Evolutionary conservation across 805 yeast species (phyloP), one percentile per base, ranked within the genome.

Genomic region (Yamadazyma olivae): DNA sequence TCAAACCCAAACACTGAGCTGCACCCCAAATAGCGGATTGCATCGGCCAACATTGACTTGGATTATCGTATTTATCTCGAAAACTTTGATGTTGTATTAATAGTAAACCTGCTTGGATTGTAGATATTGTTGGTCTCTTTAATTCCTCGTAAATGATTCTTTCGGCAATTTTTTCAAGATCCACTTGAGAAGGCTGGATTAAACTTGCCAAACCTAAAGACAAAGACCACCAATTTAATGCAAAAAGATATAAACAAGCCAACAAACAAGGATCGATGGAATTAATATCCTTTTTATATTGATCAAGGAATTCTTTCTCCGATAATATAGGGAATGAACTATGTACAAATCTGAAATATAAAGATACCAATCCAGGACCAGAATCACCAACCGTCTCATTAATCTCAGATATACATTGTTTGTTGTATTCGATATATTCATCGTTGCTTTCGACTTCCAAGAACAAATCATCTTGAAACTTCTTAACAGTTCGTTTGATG

Each of bases 171-270:
- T 57, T 56, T 45, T 65, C 54, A 15, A 67, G 56, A 15, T 51
- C 43, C 5, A 72, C 74, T 6, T 77, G 79, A 52, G 86, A 83
- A 0, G 96, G 97, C 45, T 84, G 83, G 0, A 87, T 79, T 35
- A 74, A 77, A 17, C 83, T 78, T 30, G 85, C 74, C 32, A 90
- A 65, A 42, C 75, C 81, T 1, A 93, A 83, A 48, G 81, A 89
- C 55, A 80, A 81, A 46, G 86, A 89, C 97, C 97, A 90, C 93
- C 95, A 88, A 54, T 87, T 90, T 29, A 86, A 71, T 0, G 96
- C 95, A 40, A 90, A 64, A 8, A 84, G 76, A 55, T 91, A 91
- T 2, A 91, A 95, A 0, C 95, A 85, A 0, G 96, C 96, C 28
- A 91, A 63, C 32, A 91, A 61, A 0, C 96, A 93, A 0, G 97